A percentile compares a stretch with the other conserved stretches of the same genome.
phyloP scores from a whole-genome alignment of 176 grass and related monocot species.

The Triticum timopheevii region DNA sequence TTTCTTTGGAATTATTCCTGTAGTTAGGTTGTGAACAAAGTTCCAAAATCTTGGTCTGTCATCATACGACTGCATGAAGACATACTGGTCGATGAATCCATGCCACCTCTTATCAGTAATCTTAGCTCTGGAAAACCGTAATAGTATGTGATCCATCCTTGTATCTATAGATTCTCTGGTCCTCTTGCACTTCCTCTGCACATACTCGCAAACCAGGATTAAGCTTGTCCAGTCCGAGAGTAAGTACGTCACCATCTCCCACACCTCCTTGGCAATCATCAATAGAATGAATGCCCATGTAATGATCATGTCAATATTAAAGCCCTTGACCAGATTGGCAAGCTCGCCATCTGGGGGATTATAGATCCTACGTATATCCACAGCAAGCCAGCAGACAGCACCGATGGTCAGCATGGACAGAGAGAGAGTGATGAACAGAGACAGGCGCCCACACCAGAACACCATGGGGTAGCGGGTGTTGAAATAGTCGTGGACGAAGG shows the following conservation, averaged over 20 bases:
- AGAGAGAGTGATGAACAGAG: background rate
- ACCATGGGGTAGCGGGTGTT: conserved; percentile 8
- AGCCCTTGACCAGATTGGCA: background rate
- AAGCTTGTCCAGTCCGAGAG: conserved; percentile 18
- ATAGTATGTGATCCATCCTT: background rate
- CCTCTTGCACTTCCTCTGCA: no score
- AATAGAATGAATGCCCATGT: background rate
- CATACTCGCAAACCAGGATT: background rate
- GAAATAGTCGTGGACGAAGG: background rate
- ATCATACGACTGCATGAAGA: background rate
- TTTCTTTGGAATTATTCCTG: background rate
- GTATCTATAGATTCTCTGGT: background rate
- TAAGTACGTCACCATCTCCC: conserved; percentile 16
- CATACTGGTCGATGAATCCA: background rate
- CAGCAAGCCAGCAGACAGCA: background rate
- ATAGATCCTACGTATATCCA: background rate
- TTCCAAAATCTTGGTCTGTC: background rate
- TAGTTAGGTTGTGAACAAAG: background rate
- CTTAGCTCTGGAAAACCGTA: background rate
- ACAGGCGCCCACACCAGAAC: background rate
- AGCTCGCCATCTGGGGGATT: background rate
- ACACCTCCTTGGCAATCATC: conserved; percentile 8
- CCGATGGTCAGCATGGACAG: background rate
- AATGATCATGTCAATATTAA: conserved; percentile 12
- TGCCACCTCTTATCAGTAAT: background rate